A percentile compares a stretch with the other conserved stretches of the same genome.
These are phyloP conservation scores for Tuber borchii DNA, from an alignment of 495 filamentous ascomycete genomes.

Conservation along the genomic window DNA sequence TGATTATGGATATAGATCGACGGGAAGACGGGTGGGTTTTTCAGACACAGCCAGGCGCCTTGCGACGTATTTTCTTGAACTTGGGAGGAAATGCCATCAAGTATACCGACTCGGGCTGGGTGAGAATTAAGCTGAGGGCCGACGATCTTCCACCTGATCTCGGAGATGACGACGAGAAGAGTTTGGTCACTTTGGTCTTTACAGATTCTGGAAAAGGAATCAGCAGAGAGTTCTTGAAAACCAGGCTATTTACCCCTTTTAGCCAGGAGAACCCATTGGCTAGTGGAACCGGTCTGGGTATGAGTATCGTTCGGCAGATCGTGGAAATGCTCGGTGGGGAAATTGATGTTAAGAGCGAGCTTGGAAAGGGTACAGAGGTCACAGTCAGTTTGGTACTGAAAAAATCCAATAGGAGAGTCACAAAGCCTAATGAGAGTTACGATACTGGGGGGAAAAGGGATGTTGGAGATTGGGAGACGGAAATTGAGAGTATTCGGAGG, in stretches of 20 bases:
- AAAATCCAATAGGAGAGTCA: constrained; percentile 5
- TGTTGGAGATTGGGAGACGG: constrained; percentile 9
- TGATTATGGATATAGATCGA: constrained; percentile 59
- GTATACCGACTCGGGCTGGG: constrained; percentile 62
- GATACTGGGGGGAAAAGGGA: background rate
- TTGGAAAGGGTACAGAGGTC: constrained; percentile 55
- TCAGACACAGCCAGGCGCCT: constrained; percentile 62
- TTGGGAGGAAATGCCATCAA: constrained; percentile 78
- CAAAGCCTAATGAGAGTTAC: background rate
- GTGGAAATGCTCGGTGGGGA: constrained; percentile 54
- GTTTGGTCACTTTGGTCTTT: constrained; percentile 50
- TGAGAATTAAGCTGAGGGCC: constrained; percentile 55
- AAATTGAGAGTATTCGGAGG: constrained; percentile 31
- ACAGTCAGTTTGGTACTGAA: constrained; percentile 45
- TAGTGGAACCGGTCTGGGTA: constrained; percentile 62
- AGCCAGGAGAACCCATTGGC: constrained; percentile 61
- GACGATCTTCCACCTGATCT: constrained; percentile 40
- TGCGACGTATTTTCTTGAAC: constrained; percentile 74
- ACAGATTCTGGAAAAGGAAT: constrained; percentile 66
- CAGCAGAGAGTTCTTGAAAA: constrained; percentile 58
- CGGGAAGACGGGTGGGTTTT: constrained; percentile 54
- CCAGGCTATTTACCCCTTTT: constrained; percentile 63
- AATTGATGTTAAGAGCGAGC: constrained; percentile 55
- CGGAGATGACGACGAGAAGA: constrained; percentile 34
- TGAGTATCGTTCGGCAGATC: constrained; percentile 63